phyloP scores from a whole-genome alignment of 164 flowering plant species.

The Chloranthus sessilifolius region DNA sequence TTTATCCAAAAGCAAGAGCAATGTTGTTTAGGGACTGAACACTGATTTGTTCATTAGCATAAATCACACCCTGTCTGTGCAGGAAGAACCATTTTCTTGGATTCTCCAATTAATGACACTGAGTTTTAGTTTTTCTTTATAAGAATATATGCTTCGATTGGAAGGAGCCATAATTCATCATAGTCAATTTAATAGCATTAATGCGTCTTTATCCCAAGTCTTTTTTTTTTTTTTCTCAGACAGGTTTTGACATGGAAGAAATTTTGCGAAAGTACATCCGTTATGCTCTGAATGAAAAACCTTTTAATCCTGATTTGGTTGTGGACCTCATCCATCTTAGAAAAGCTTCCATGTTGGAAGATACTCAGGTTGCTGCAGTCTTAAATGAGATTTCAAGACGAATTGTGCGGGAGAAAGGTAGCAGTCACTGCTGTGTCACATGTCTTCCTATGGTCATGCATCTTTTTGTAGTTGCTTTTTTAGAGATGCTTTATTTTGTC shows the following conservation, averaged over 20 bases:
- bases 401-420: slow-evolving; percentile 85
- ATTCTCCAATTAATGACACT: too few relatives aligned
- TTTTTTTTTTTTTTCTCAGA: slow-evolving; percentile 47
- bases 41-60: too few relatives aligned
- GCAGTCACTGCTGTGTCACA: too few relatives aligned
- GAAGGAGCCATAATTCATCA: too few relatives aligned
- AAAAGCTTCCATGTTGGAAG: slow-evolving; percentile 67
- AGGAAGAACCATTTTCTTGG: too few relatives aligned
- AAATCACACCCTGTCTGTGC: too few relatives aligned
- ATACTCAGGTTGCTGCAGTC: slow-evolving; percentile 67
- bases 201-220: slow-evolving; percentile 9
- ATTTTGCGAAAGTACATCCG: slow-evolving; percentile 85
- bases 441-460: background rate
- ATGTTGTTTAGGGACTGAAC: too few relatives aligned
- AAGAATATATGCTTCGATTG: too few relatives aligned
- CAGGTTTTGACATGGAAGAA: slow-evolving; percentile 81
- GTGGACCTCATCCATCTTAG: slow-evolving; percentile 70
- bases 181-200: background rate
- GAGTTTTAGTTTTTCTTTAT: too few relatives aligned
- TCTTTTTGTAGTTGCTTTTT: too few relatives aligned
- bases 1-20: too few relatives aligned
- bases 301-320: slow-evolving; percentile 64
- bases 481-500: too few relatives aligned
- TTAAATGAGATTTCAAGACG: slow-evolving; percentile 79
- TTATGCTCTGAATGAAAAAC: slow-evolving; percentile 87